These are phyloP conservation scores for Adansonia madagascariensis DNA, from an alignment of 441 rosid genomes.

Conservation along the genomic window DNA sequence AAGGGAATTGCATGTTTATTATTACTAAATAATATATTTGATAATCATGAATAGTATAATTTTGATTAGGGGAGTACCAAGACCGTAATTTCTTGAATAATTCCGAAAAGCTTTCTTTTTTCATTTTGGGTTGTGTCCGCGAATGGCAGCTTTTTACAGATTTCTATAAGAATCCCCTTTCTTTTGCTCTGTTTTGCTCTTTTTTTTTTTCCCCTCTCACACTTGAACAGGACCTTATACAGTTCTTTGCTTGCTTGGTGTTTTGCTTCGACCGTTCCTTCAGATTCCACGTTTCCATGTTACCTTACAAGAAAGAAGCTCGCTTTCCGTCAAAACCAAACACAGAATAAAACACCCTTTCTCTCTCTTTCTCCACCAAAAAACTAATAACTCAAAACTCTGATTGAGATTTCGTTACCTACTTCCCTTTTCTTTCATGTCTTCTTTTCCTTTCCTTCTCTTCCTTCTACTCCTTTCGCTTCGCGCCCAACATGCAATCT, in stretches of 20 bases:
- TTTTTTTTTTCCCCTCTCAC: background rate
- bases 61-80: background rate
- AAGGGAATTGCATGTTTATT: background rate
- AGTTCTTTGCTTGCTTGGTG: background rate
- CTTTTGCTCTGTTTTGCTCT: background rate
- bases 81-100: slow-evolving; percentile 22
- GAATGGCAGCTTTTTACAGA: slow-evolving; percentile 47
- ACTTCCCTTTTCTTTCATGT: slow-evolving; percentile 17
- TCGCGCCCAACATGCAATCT: background rate
- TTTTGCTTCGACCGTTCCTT: background rate
- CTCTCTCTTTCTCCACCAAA: background rate
- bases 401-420: slow-evolving; percentile 32
- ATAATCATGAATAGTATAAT: too few species aligned
- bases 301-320: background rate
- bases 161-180: slow-evolving; percentile 28
- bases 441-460: slow-evolving; percentile 24
- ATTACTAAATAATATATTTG: background rate
- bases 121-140: slow-evolving; percentile 21
- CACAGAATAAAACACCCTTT: background rate
- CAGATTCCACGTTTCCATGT: slow-evolving; percentile 11
- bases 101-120: slow-evolving; percentile 26
- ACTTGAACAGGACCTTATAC: background rate
- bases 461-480: slow-evolving; percentile 20
- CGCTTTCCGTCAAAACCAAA: slow-evolving; percentile 1
- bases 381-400: background rate